Base-by-base conservation (phyloP, 139 green algal species). In the Tetraselmis striata region DNA sequence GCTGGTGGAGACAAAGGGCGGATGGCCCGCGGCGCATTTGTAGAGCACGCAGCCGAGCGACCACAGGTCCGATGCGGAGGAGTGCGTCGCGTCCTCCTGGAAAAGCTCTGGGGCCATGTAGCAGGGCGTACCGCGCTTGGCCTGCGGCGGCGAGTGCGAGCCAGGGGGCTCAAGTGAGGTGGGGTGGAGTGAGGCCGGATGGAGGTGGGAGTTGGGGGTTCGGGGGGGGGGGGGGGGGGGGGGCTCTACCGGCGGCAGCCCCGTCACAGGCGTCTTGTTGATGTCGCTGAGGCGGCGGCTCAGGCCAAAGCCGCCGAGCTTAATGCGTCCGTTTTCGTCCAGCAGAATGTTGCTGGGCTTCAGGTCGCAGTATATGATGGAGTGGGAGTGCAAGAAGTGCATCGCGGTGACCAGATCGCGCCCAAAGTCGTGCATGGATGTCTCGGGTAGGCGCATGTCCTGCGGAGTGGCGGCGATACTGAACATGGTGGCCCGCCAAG, bases 81-180 rank as follows among this genome's bases (percentile, higher is more conserved):
- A 97, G 84, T 97, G 92, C 1, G 92, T 90, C 11, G 89, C 90
- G 1, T 88, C 92, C 24, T 95, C 90, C n/a, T 92, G 86, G 81
- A 98, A 96, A 31, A 98, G 92, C 90, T 98, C 95, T 25, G 95
- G 95, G 0, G 95, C 94, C 95, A 98, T 98, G 86, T 98, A 98
- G 80, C 82, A 90, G 0, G 95, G 95, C 1, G 95, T 95, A 11
- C 94, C 95, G 45, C 93, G 90, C 86, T 94, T 94, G 75, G 91
- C 87, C 88, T 95, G 89, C 30, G 74, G n/a, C n/a, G n/a, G n/a
- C n/a, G n/a, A n/a, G n/a, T n/a, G n/a, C n/a, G 59, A n/a, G 18
- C 11, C 5, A 18, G 5, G 45, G 45, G 5, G 45, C 45, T 18
- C 18, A n/a, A n/a, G n/a, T n/a, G n/a, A n/a, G n/a, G n/a, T n/a